A percentile compares a stretch with the other conserved stretches of the same genome.
Evolutionary conservation across 306 rosid genomes (phyloP).

Genomic region (Fagus crenata): DNA sequence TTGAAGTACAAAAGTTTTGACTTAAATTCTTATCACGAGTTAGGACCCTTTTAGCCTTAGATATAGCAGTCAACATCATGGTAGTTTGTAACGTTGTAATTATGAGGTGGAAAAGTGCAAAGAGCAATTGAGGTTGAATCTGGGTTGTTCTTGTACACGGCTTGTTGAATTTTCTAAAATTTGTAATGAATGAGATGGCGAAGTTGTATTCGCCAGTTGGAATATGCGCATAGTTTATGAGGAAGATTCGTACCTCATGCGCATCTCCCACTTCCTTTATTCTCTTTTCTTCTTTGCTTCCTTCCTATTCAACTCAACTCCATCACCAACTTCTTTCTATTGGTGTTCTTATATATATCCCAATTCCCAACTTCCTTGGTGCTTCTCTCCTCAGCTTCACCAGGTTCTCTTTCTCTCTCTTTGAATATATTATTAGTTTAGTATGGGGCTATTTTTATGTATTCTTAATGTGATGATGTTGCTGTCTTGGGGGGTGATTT

Average conservation of each 20-base stretch:
- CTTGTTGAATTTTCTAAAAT: no score
- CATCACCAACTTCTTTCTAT: constrained; percentile 7
- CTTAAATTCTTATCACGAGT: no score
- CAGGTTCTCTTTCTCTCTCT: constrained; percentile 45
- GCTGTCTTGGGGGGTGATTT: not conserved
- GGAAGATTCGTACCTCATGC: constrained; percentile 52
- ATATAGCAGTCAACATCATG: no score
- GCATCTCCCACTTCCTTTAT: constrained; percentile 48
- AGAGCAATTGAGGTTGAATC: not conserved
- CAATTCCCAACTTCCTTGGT: not conserved
- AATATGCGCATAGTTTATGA: constrained; percentile 44
- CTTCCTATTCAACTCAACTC: constrained; percentile 28
- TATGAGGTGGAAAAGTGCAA: no score
- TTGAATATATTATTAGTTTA: not conserved
- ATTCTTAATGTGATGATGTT: constrained; percentile 1
- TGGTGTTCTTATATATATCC: not conserved
- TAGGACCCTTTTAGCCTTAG: no score
- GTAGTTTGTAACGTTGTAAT: no score
- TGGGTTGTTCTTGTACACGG: not conserved
- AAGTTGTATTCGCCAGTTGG: not conserved
- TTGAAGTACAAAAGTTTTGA: no score
- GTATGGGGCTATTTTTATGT: not conserved
- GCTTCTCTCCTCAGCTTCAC: constrained; percentile 19
- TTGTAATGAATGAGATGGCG: not conserved
- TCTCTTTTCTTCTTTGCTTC: constrained; percentile 26